Conservation (phyloP, 768 basidiomycete genomes). For the Stropharia rugosoannulata region DNA sequence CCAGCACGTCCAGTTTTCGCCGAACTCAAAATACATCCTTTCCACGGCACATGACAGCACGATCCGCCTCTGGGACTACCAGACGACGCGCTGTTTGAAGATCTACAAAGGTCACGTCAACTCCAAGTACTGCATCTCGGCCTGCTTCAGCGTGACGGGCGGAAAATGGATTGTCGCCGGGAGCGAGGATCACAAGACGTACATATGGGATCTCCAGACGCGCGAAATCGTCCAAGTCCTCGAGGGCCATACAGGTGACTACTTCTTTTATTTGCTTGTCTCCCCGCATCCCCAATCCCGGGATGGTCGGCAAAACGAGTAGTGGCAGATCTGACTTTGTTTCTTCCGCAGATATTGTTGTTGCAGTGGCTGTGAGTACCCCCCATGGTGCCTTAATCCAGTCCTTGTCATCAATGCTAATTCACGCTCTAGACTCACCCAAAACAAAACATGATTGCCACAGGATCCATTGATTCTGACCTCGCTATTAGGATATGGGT, state of each 20-base stretch:
- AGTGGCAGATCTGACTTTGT: conserved; percentile 1
- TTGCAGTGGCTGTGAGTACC: conserved; percentile 69
- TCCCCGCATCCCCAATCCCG: background rate
- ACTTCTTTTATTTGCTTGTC: background rate
- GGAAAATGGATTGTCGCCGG: conserved; percentile 92
- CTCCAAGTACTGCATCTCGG: conserved; percentile 79
- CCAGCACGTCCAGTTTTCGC: conserved; percentile 92
- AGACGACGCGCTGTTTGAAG: conserved; percentile 86
- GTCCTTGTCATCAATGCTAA: background rate
- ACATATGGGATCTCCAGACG: conserved; percentile 90
- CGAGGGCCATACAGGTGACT: conserved; percentile 70
- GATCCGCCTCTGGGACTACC: conserved; percentile 95
- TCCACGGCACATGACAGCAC: conserved; percentile 92
- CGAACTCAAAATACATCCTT: conserved; percentile 92
- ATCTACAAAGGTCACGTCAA: conserved; percentile 86
- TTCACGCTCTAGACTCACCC: conserved; percentile 69
- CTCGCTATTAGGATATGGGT: conserved; percentile 82
- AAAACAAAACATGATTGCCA: conserved; percentile 81
- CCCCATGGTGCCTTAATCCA: background rate
- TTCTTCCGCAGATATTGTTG: conserved; percentile 57
- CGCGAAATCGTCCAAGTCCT: conserved; percentile 81
- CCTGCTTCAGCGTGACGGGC: conserved; percentile 82
- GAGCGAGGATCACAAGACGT: conserved; percentile 86
- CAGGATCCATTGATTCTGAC: conserved; percentile 84
- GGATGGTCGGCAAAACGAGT: background rate